phyloP scores from a whole-genome alignment of 148 eudicot genomes.

The Persicaria tinctoria region DNA sequence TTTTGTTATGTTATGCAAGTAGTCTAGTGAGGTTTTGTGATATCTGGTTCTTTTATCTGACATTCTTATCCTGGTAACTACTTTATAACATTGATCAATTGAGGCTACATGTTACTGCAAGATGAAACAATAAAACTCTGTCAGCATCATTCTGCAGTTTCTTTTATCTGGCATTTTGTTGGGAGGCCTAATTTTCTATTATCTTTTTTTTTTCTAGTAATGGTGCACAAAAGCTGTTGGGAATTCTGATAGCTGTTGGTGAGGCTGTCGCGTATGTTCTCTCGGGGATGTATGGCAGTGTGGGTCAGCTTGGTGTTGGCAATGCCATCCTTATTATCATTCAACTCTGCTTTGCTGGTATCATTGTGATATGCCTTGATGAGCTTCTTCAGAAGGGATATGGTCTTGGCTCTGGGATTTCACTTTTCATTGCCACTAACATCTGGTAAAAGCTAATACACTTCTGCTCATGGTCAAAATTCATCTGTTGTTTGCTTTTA shows the following conservation, averaged over 20 bases:
- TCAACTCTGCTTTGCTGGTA: constrained; percentile 88
- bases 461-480: not conserved
- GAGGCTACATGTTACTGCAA: not conserved
- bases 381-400: constrained; percentile 91
- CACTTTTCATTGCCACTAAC: constrained; percentile 78
- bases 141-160: not conserved
- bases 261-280: constrained; percentile 90
- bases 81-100: not conserved
- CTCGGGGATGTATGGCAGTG: constrained; percentile 84
- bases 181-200: not conserved
- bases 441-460: constrained; percentile 53
- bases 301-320: constrained; percentile 72
- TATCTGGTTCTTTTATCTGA: not conserved
- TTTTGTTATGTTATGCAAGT: not conserved
- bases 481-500: not conserved
- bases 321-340: constrained; percentile 70
- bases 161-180: not conserved
- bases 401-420: constrained; percentile 86
- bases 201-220: constrained; percentile 26
- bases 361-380: constrained; percentile 72
- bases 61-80: not conserved
- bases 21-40: not conserved
- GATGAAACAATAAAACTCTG: not conserved
- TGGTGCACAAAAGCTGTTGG: constrained; percentile 80
- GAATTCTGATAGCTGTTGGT: constrained; percentile 75